These are phyloP conservation scores for Ganoderma resinaceum DNA, from an alignment of 1,284 basidiomycete species.

Conservation along the genomic window DNA sequence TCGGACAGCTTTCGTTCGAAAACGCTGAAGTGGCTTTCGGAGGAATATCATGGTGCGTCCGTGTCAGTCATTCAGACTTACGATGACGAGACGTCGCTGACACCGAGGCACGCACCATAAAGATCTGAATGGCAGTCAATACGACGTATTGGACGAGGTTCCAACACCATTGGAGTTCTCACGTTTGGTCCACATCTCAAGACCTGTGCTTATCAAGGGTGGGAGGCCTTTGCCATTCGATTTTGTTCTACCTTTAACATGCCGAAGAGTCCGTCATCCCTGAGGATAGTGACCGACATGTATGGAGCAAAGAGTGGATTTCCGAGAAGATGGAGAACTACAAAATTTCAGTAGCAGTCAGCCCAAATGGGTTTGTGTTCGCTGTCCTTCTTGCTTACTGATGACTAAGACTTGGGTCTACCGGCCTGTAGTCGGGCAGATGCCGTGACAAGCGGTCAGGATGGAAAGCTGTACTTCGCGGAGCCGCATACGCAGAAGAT, in stretches of 20 bases:
- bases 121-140: constrained; percentile 73
- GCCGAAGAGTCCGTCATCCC: constrained; percentile 45
- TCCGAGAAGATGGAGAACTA: constrained; percentile 57
- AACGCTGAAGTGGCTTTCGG: constrained; percentile 53
- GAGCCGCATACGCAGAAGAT: constrained; percentile 79
- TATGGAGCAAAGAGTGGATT: constrained; percentile 76
- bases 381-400: background rate
- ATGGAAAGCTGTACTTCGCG: constrained; percentile 73
- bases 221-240: constrained; percentile 10
- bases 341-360: constrained; percentile 77
- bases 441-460: constrained; percentile 65
- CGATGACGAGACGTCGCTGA: background rate
- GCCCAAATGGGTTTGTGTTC: constrained; percentile 77
- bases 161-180: constrained; percentile 81
- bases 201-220: constrained; percentile 84
- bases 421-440: constrained; percentile 70
- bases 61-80: background rate
- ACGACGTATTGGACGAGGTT: constrained; percentile 59
- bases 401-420: background rate
- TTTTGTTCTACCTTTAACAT: background rate
- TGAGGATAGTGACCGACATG: constrained; percentile 46
- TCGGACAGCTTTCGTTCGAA: constrained; percentile 5
- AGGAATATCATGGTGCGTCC: constrained; percentile 59
- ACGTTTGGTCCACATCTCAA: constrained; percentile 72
- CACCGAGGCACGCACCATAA: constrained; percentile 11